Evolutionary conservation across 345 rosid species (phyloP).

Genomic region (Diplotaxis tenuifolia): DNA sequence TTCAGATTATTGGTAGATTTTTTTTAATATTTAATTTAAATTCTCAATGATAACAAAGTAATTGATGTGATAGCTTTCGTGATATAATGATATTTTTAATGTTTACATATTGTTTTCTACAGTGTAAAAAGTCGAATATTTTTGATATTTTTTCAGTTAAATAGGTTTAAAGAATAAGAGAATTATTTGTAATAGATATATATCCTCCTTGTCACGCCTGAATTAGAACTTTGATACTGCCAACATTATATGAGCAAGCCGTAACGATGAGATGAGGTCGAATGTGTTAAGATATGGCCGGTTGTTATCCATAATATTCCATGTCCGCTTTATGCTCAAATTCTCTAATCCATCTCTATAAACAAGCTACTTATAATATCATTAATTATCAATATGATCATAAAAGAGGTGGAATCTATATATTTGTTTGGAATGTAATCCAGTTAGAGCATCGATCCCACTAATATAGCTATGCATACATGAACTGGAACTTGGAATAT

Average conservation of each 20-base stretch:
- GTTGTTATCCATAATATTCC: conserved; percentile 29
- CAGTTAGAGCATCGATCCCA: conserved; percentile 5
- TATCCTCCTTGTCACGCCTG: conserved; percentile 12
- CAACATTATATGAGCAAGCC: conserved; percentile 37
- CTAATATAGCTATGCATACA: neutral
- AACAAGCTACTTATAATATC: neutral
- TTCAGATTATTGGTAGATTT: neutral
- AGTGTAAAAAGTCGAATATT: neutral
- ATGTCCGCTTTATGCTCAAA: conserved; percentile 28
- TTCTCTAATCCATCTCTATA: conserved; percentile 11
- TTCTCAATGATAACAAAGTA: conserved; percentile 12
- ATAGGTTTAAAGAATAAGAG: conserved; percentile 6
- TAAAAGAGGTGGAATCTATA: neutral
- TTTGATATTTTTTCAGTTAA: conserved; percentile 13
- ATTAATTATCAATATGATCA: conserved; percentile 15
- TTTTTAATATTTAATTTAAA: neutral
- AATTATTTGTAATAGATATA: neutral
- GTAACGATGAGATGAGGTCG: conserved; percentile 36
- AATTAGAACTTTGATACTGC: conserved; percentile 27
- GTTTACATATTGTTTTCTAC: neutral
- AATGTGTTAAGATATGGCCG: conserved; percentile 37
- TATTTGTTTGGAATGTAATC: conserved; percentile 15
- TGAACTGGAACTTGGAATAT: conserved; percentile 26
- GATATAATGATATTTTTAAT: neutral
- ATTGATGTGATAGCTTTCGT: conserved; percentile 24